phyloP scores from a whole-genome alignment of 129 eudicot species.

The Artemisia tridentata region DNA sequence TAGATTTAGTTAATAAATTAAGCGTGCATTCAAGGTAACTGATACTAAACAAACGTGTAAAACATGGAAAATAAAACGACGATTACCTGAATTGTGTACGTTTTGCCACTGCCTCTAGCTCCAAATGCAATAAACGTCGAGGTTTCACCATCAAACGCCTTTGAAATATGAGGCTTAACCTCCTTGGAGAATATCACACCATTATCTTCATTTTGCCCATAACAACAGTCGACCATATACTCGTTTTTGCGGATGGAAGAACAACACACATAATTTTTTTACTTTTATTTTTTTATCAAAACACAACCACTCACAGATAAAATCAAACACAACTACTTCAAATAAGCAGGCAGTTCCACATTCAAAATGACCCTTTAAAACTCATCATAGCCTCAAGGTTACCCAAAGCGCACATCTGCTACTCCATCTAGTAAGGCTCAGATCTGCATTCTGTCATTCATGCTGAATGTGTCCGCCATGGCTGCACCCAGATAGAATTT shows the following conservation, averaged over 20 bases:
- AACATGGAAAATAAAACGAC: background rate
- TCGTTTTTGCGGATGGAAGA: conserved; percentile 55
- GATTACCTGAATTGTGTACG: conserved; percentile 71
- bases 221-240: conserved; percentile 67
- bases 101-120: conserved; percentile 87
- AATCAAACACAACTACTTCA: no score
- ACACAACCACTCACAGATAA: no score
- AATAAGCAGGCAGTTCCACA: no score
- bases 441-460: no score
- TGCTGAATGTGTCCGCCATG: no score
- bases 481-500: no score
- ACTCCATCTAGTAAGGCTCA: no score
- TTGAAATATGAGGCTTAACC: conserved; percentile 51
- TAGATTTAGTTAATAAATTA: background rate
- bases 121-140: conserved; percentile 75
- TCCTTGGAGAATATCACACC: conserved; percentile 51
- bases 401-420: no score
- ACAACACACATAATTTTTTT: no score
- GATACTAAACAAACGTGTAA: background rate
- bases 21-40: background rate
- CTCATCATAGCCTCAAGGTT: no score
- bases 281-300: no score
- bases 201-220: conserved; percentile 51
- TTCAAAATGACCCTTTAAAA: no score
- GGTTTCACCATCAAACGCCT: conserved; percentile 54